phyloP scores from a whole-genome alignment of 176 grass and related monocot genomes.

The Musa schizocarpa region DNA sequence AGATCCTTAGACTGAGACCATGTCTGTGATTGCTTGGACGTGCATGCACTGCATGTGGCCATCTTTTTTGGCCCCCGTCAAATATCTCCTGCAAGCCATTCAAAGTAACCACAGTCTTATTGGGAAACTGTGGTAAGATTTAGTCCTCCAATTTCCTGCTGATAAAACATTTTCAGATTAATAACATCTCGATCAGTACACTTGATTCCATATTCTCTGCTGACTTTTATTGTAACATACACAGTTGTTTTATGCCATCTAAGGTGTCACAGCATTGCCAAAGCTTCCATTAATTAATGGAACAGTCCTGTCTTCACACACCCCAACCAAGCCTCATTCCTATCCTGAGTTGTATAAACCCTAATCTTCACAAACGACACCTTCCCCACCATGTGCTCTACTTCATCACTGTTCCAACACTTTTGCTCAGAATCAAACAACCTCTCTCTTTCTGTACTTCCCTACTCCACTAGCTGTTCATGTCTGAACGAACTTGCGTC shows the following conservation, averaged over 20 bases:
- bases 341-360: background rate
- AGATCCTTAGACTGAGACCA: too few relatives aligned
- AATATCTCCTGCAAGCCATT: too few relatives aligned
- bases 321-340: background rate
- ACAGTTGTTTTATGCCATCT: background rate
- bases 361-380: background rate
- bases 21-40: too few relatives aligned
- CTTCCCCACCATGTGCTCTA: conserved; percentile 4
- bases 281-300: background rate
- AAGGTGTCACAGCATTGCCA: too few relatives aligned
- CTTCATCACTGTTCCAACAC: background rate
- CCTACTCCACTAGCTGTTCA: conserved; percentile 5
- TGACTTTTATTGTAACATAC: background rate
- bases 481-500: background rate
- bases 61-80: too few relatives aligned
- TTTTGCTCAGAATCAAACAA: background rate
- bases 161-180: background rate
- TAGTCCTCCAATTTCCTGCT: background rate
- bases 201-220: background rate
- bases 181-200: background rate
- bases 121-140: background rate
- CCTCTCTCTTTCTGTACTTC: background rate
- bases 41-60: too few relatives aligned
- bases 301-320: background rate
- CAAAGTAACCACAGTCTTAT: too few relatives aligned